Evolutionary conservation across 805 yeast genomes (phyloP).

Genomic region (Schwanniomyces vanrijiae): DNA sequence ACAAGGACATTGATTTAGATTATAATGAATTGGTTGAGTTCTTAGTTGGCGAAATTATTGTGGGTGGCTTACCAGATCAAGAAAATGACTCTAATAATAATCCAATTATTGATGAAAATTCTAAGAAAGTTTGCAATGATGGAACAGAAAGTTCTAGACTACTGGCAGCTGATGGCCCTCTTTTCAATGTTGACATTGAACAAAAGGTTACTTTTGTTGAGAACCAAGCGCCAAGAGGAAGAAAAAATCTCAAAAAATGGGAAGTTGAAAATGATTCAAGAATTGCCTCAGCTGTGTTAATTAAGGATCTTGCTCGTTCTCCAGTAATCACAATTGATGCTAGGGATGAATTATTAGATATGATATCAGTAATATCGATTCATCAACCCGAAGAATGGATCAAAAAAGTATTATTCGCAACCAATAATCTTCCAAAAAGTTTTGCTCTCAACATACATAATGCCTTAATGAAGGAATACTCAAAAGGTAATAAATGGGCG

Average conservation of each 20-base stretch:
- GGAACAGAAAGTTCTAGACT: constrained; percentile 6
- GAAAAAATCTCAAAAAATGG: constrained; percentile 75
- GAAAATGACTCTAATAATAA: constrained; percentile 10
- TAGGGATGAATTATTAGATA: constrained; percentile 80
- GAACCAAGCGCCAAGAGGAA: constrained; percentile 79
- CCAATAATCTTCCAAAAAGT: constrained; percentile 76
- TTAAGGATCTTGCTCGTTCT: constrained; percentile 57
- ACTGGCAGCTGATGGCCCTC: constrained; percentile 21
- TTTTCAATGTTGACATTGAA: constrained; percentile 31
- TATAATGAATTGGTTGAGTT: constrained; percentile 57
- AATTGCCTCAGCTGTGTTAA: constrained; percentile 53
- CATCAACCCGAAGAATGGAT: constrained; percentile 79
- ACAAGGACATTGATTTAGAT: constrained; percentile 71
- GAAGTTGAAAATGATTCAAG: constrained; percentile 71
- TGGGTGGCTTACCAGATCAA: neutral
- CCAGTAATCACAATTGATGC: constrained; percentile 80
- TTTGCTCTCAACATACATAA: constrained; percentile 74
- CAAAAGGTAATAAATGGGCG: constrained; percentile 73
- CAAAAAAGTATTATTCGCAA: constrained; percentile 76
- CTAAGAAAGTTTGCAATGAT: constrained; percentile 6
- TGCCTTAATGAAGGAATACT: constrained; percentile 69
- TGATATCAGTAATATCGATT: constrained; percentile 76
- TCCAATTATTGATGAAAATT: constrained; percentile 2
- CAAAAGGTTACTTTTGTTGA: constrained; percentile 69
- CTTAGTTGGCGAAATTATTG: constrained; percentile 23